Evolutionary conservation across 371 early-diverging fungal genomes (phyloP).

Genomic region (Capillidium heterosporum): DNA sequence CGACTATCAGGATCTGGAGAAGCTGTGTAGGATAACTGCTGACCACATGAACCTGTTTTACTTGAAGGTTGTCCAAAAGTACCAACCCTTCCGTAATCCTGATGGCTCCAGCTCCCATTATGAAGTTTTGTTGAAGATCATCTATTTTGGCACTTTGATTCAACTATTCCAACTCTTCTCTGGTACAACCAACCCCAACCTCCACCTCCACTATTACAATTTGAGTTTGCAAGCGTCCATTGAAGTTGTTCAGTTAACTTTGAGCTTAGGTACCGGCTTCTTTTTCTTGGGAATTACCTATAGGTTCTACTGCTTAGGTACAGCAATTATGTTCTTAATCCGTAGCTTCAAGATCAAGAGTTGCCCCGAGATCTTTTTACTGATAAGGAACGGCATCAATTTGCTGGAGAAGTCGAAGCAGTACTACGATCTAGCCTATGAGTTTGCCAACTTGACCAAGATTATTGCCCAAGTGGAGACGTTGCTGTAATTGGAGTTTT

Average conservation of each 20-base stretch:
- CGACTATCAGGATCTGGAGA: not conserved
- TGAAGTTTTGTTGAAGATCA: not conserved
- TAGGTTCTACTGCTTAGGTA: not conserved
- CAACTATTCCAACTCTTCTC: slow-evolving; percentile 2
- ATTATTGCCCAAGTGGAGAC: no score
- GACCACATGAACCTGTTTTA: not conserved
- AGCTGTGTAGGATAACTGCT: not conserved
- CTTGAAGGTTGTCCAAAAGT: not conserved
- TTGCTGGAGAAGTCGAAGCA: no score
- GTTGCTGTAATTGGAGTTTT: no score
- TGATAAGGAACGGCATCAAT: no score
- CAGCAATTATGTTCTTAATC: not conserved
- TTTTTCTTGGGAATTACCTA: not conserved
- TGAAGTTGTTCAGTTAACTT: no score
- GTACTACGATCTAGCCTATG: no score
- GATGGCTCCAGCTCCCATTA: not conserved
- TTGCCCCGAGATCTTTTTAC: no score
- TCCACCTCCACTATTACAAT: no score
- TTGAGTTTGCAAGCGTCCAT: no score
- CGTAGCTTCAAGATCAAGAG: no score
- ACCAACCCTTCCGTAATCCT: not conserved
- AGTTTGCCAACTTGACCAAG: no score
- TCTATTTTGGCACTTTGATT: not conserved
- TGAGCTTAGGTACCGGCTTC: not conserved
- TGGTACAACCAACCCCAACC: not conserved